Conservation (phyloP, 164 flowering plant species). For the Nelumbo lutea region DNA sequence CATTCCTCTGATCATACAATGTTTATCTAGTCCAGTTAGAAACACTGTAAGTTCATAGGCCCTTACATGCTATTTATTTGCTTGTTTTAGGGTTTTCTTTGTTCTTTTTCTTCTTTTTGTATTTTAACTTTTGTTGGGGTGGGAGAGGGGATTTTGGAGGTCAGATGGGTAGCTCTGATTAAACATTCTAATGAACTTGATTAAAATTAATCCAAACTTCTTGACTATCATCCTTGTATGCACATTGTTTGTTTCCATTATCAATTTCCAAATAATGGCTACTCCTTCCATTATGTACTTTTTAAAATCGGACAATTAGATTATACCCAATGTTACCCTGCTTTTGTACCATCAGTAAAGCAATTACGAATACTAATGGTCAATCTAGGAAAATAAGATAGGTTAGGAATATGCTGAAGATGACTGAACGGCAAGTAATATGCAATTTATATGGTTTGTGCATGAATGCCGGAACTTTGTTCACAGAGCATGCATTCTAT, state of each 20-base stretch:
- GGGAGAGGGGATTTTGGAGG: too few species aligned
- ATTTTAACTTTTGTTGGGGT: not conserved
- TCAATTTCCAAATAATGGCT: too few species aligned
- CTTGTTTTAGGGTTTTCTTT: not conserved
- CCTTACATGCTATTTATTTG: not conserved
- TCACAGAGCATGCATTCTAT: not conserved
- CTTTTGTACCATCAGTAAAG: too few species aligned
- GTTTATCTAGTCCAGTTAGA: constrained; percentile 77
- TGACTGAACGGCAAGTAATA: not conserved
- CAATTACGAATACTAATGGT: too few species aligned
- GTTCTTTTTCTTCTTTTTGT: not conserved
- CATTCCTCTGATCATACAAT: constrained; percentile 62
- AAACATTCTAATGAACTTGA: not conserved
- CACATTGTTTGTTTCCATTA: too few species aligned
- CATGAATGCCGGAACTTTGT: not conserved
- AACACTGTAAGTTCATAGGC: constrained; percentile 52
- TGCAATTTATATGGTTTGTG: not conserved
- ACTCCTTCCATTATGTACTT: too few species aligned
- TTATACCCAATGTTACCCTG: too few species aligned
- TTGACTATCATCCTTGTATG: not conserved
- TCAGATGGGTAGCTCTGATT: not conserved
- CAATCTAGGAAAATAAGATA: not conserved
- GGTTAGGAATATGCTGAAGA: not conserved
- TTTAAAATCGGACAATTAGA: too few species aligned
- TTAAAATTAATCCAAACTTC: not conserved